Percentiles rank a stretch among this genome's conserved stretches.
phyloP scores from a whole-genome alignment of 345 rosid genomes.

The Eucalyptus polybractea region DNA sequence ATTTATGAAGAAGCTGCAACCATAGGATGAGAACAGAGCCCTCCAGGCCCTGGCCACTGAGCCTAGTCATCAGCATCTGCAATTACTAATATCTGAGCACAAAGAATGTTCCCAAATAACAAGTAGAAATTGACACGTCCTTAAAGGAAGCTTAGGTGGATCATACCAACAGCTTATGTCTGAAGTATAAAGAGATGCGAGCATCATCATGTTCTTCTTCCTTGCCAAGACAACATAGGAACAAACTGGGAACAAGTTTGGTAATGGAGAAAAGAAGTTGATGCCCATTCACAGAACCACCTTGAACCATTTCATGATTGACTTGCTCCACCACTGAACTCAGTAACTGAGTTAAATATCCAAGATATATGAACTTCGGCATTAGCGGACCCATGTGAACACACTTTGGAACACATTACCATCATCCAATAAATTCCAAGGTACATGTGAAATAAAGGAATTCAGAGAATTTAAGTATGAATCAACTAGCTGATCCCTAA shows the following conservation, averaged over 20 bases:
- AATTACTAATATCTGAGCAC: background rate
- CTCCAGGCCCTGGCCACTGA: constrained; percentile 36
- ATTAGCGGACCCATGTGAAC: background rate
- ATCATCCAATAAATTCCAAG: constrained; percentile 39
- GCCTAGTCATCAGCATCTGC: constrained; percentile 79
- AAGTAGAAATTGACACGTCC: background rate
- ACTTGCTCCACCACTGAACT: constrained; percentile 53
- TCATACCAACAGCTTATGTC: constrained; percentile 71
- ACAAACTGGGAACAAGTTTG: constrained; percentile 45
- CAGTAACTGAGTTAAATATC: constrained; percentile 57
- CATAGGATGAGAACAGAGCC: constrained; percentile 32
- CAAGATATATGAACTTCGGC: constrained; percentile 28
- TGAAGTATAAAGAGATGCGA: constrained; percentile 43
- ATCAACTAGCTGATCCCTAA: constrained; percentile 25
- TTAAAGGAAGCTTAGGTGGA: background rate
- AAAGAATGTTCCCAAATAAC: background rate
- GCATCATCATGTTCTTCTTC: constrained; percentile 11
- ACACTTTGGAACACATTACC: constrained; percentile 5
- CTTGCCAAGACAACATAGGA: constrained; percentile 45
- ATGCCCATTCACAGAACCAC: constrained; percentile 11
- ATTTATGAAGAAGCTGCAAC: constrained; percentile 58
- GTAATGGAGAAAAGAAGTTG: constrained; percentile 14
- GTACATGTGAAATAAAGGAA: constrained; percentile 31
- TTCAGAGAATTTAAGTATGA: constrained; percentile 22
- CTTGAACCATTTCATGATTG: constrained; percentile 8